Base-by-base conservation (phyloP, 2,329 filamentous ascomycete species). In the Aspergillus pseudoglaucus region DNA sequence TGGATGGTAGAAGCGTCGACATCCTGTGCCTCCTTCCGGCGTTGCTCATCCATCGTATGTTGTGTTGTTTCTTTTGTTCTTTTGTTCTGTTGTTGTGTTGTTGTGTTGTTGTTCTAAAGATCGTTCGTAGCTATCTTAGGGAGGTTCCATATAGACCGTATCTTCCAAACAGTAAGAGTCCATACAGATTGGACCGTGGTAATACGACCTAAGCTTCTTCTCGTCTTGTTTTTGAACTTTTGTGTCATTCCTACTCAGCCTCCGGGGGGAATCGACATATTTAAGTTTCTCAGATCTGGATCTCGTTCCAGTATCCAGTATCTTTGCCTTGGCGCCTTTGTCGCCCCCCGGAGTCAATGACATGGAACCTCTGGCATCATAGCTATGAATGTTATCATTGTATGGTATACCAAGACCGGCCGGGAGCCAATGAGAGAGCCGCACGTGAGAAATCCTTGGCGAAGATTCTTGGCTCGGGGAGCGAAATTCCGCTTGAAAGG, bases 1-100 rank as follows among this genome's bases (percentile, higher is more conserved):
- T 60, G 59, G 12, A 73, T 73, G 55, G 76, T 76, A 18, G 30
- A 45, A 48, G 53, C 55, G 10, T 45, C 32, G 27, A 20, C 30
- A 15, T 12, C 25, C 30, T 25, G 17, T 6, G 10, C 12, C 37
- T 46, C 14, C 37, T 48, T 45, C 42, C 50, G 43, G 14, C 45
- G n/a, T 8, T 41, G 9, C n/a, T 44, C 30, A 7, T 32, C 18
- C 33, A 45, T 27, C 32, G n/a, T 17, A 20, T 4, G n/a, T 23
- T 23, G 45, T 32, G 22, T 46, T 40, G 37, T 38, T 49, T 42
- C 14, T 15, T 42, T 30, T 14, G 18, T 46, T 27, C 37, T 27
- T 22, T 53, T 39, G n/a, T 49, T 51, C 45, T 30, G 18, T 47
- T 40, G 27, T 41, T 49, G 23, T 14, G 27, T 53, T 39, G n/a